These are phyloP conservation scores for Suillus luteus DNA, from an alignment of 768 basidiomycete species.

Conservation along the genomic window DNA sequence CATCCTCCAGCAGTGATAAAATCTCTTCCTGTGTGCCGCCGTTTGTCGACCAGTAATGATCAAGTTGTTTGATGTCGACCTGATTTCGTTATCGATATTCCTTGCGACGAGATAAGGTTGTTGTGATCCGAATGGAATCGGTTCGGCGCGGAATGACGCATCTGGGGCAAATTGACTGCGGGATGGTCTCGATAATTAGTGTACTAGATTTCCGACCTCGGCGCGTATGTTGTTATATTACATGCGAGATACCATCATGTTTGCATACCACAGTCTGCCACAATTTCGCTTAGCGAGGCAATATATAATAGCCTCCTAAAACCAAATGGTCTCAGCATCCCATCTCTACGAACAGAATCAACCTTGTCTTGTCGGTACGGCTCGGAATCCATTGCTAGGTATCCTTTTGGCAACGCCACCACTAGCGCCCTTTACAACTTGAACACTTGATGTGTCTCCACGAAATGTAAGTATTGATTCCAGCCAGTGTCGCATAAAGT, in stretches of 20 bases:
- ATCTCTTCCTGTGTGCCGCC: background rate
- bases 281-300: constrained; percentile 18
- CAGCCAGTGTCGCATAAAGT: background rate
- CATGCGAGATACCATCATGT: background rate
- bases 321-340: background rate
- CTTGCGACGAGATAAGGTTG: constrained; percentile 29
- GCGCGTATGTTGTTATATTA: constrained; percentile 5
- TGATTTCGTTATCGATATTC: constrained; percentile 10
- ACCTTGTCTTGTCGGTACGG: constrained; percentile 2
- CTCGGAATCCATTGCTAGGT: background rate
- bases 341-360: background rate
- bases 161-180: constrained; percentile 24
- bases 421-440: background rate
- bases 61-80: background rate
- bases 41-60: background rate
- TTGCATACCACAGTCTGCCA: constrained; percentile 15
- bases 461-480: constrained; percentile 33
- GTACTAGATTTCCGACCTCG: constrained; percentile 6
- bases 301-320: constrained; percentile 10
- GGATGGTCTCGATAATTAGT: constrained; percentile 4
- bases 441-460: constrained; percentile 32
- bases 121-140: constrained; percentile 30
- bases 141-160: constrained; percentile 30
- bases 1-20: background rate
- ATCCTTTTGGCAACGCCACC: background rate